These are phyloP conservation scores for Globisporangium spiculum DNA, from an alignment of 352 stramenopile genomes.

Conservation along the genomic window DNA sequence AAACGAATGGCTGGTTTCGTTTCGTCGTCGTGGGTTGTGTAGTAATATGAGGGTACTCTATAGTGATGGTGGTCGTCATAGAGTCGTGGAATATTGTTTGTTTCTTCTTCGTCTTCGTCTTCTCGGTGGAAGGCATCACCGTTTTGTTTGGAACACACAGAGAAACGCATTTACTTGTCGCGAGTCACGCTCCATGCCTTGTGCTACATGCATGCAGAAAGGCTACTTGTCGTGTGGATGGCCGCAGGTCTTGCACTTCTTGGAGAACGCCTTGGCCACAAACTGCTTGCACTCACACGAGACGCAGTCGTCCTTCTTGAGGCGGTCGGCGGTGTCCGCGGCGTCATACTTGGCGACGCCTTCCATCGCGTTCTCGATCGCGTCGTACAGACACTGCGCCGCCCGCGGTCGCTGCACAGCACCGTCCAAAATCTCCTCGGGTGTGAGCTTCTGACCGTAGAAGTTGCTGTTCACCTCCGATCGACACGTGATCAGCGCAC, in stretches of 20 bases:
- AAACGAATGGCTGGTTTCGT: background rate
- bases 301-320: conserved; percentile 32
- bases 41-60: background rate
- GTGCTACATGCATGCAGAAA: background rate
- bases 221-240: conserved; percentile 52
- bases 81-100: background rate
- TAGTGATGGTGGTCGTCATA: background rate
- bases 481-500: conserved; percentile 88
- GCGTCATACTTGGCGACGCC: conserved; percentile 64
- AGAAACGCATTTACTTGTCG: background rate
- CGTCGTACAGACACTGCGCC: conserved; percentile 75
- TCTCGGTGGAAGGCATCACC: background rate
- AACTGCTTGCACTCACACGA: conserved; percentile 58
- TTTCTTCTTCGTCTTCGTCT: background rate
- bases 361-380: conserved; percentile 68
- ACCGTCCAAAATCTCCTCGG: conserved; percentile 72
- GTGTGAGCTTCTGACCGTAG: conserved; percentile 87
- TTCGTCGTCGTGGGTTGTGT: background rate
- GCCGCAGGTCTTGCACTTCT: conserved; percentile 73
- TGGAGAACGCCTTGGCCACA: conserved; percentile 63
- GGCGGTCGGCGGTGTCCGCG: conserved; percentile 16
- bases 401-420: conserved; percentile 51
- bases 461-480: conserved; percentile 95
- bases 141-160: background rate
- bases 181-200: background rate